Evolutionary conservation across 179 eudicot genomes (phyloP).

Genomic region (Kewa caespitosa): DNA sequence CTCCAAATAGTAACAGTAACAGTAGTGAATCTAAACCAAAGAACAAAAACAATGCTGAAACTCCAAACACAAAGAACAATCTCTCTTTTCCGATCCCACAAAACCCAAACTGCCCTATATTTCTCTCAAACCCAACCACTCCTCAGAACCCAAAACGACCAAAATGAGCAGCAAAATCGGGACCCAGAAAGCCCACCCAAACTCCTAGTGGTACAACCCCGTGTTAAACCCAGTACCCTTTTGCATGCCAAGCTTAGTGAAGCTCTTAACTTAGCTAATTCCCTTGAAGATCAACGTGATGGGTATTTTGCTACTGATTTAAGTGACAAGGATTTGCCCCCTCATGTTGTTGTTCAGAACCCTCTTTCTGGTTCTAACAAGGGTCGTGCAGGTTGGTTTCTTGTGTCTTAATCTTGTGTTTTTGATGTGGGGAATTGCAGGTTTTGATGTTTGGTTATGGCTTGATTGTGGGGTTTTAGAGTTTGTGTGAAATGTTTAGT

Average conservation of each 20-base stretch:
- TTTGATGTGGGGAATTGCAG: too few species aligned
- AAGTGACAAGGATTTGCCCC: constrained; percentile 50
- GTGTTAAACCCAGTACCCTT: constrained; percentile 47
- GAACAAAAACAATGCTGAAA: constrained; percentile 16
- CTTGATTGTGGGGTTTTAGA: too few species aligned
- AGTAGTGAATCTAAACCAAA: neutral
- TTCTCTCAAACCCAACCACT: constrained; percentile 33
- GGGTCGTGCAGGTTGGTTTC: constrained; percentile 61
- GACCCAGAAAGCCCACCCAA: constrained; percentile 58
- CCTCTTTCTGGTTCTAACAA: constrained; percentile 50
- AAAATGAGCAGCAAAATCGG: constrained; percentile 33
- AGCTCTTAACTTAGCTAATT: constrained; percentile 84
- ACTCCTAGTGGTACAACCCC: constrained; percentile 83
- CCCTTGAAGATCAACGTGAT: constrained; percentile 80
- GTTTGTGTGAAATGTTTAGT: too few species aligned
- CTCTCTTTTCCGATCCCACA: constrained; percentile 19
- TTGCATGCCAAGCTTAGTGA: constrained; percentile 70
- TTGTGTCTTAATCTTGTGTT: too few species aligned
- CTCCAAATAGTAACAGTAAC: neutral
- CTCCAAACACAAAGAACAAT: neutral
- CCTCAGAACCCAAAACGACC: constrained; percentile 18
- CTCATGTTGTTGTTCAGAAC: constrained; percentile 80
- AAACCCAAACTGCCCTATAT: constrained; percentile 28
- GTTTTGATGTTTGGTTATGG: too few species aligned
- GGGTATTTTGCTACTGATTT: constrained; percentile 57